These are phyloP conservation scores for Syncephalastrum monosporum DNA, from an alignment of 371 early-diverging fungal species.

Conservation along the genomic window DNA sequence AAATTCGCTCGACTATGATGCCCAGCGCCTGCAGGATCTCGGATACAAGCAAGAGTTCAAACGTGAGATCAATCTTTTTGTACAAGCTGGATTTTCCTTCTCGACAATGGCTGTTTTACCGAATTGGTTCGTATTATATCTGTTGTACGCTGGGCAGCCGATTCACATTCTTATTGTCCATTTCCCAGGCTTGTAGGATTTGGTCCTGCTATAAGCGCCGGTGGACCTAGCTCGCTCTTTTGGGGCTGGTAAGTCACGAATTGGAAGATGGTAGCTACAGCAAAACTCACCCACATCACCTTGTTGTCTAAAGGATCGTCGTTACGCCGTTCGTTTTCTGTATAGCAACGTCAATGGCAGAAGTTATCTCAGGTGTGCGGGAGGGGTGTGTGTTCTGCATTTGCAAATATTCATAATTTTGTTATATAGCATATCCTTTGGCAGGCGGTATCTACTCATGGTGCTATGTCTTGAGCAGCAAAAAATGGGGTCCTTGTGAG, in stretches of 20 bases:
- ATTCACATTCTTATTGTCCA: conserved; percentile 4
- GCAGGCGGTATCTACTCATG: conserved; percentile 31
- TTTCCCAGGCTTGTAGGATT: conserved; percentile 16
- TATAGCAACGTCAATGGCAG: conserved; percentile 31
- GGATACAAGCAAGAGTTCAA: conserved; percentile 31
- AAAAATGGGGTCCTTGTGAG: conserved; percentile 39
- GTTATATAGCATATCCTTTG: conserved; percentile 15
- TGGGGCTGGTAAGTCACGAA: conserved; percentile 17
- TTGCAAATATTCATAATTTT: too few species aligned
- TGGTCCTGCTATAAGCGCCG: conserved; percentile 17
- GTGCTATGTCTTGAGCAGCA: conserved; percentile 25
- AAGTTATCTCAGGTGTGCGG: conserved; percentile 18
- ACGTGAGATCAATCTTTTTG: conserved; percentile 30
- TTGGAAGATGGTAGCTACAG: background rate
- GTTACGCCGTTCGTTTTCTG: conserved; percentile 32
- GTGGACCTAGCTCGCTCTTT: conserved; percentile 19
- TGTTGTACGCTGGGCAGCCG: background rate
- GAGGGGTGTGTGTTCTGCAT: too few species aligned
- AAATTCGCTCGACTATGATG: conserved; percentile 13
- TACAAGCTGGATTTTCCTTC: conserved; percentile 32
- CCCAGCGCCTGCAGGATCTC: conserved; percentile 19
- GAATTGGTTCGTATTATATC: conserved; percentile 17
- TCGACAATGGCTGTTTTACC: conserved; percentile 36
- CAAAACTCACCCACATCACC: background rate
- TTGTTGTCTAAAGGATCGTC: conserved; percentile 13